Conservation (phyloP, 345 rosid genomes). For the Arabidopsis suecica region DNA sequence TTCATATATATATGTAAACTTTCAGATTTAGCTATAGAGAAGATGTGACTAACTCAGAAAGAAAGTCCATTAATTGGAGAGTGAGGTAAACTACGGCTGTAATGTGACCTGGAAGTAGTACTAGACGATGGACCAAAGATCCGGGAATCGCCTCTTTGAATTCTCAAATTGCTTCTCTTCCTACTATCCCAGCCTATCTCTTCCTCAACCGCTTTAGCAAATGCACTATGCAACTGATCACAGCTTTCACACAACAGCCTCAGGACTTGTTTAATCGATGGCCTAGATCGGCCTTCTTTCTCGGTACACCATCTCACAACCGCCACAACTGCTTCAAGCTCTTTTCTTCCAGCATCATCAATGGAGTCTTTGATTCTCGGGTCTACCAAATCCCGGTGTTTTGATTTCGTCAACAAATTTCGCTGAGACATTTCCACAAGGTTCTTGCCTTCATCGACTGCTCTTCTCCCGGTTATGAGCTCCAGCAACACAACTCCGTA, state of each 20-base stretch:
- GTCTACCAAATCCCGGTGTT: constrained; percentile 68
- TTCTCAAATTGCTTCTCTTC: constrained; percentile 53
- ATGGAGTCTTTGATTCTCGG: constrained; percentile 57
- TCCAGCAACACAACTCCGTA: constrained; percentile 86
- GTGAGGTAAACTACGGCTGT: constrained; percentile 64
- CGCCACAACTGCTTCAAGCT: constrained; percentile 62
- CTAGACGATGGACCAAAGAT: constrained; percentile 83
- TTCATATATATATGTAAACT: constrained; percentile 29
- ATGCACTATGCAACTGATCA: constrained; percentile 73
- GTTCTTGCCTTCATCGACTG: constrained; percentile 71
- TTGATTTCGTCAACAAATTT: constrained; percentile 58
- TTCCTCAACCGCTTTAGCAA: constrained; percentile 63
- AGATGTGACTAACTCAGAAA: constrained; percentile 31
- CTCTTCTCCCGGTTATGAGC: constrained; percentile 73
- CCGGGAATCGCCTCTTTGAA: constrained; percentile 63
- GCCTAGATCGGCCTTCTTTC: constrained; percentile 81
- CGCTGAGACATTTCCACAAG: constrained; percentile 74
- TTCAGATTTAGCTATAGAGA: constrained; percentile 14
- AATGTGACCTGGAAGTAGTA: constrained; percentile 68
- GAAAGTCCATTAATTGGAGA: constrained; percentile 45
- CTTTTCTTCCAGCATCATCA: constrained; percentile 51
- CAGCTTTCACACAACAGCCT: constrained; percentile 79
- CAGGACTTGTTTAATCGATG: constrained; percentile 85
- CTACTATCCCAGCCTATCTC: constrained; percentile 64
- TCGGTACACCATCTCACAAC: constrained; percentile 89